A percentile compares a stretch with the other conserved stretches of the same genome.
Conservation (phyloP, 139 green algal genomes). For the Chlamydomonas schloesseri region DNA sequence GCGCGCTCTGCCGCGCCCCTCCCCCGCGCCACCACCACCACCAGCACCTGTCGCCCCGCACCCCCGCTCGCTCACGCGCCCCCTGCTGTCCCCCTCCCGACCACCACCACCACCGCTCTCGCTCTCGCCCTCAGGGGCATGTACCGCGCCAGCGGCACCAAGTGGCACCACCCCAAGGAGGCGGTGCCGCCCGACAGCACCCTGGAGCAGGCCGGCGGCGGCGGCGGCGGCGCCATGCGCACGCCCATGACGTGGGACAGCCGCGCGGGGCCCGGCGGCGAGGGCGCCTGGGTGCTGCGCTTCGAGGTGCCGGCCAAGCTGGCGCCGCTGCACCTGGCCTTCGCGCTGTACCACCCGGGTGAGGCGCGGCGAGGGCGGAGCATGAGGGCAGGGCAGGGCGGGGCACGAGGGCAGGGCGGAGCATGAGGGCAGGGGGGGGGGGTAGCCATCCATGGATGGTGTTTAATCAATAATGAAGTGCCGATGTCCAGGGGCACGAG, state of each 20-base stretch:
- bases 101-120: background rate
- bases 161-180: slow-evolving; percentile 59
- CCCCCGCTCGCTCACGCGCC: no score
- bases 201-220: slow-evolving; percentile 18
- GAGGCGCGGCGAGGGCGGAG: background rate
- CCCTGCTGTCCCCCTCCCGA: no score
- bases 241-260: slow-evolving; percentile 40
- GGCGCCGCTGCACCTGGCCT: slow-evolving; percentile 59
- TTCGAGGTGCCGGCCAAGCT: slow-evolving; percentile 49
- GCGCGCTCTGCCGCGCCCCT: no score
- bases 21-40: no score
- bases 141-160: slow-evolving; percentile 48
- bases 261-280: background rate
- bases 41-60: no score
- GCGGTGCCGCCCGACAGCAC: slow-evolving; percentile 39
- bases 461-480: no score
- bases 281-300: slow-evolving; percentile 23
- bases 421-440: background rate
- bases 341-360: slow-evolving; percentile 60
- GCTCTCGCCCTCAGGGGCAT: slow-evolving; percentile 50
- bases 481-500: background rate
- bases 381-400: background rate
- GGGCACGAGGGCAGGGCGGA: no score
- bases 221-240: slow-evolving; percentile 49
- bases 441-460: no score